Conservation (phyloP, 2,329 filamentous ascomycete genomes). For the Ophiostoma piceae region DNA sequence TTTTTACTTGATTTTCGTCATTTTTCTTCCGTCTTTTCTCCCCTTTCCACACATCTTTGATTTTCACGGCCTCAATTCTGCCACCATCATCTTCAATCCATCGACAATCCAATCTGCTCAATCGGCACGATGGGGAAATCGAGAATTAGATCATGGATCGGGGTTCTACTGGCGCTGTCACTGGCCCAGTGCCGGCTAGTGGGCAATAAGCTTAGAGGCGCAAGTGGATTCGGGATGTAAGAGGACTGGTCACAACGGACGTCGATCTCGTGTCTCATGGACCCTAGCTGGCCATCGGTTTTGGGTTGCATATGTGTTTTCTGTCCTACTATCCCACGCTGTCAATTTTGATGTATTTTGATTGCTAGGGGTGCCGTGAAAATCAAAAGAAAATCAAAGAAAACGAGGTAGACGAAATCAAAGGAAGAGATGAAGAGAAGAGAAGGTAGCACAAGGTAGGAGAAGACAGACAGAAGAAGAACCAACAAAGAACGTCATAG, state of each 20-base stretch:
- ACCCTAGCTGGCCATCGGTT: background rate
- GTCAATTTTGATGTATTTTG: background rate
- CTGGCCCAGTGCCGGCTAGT: background rate
- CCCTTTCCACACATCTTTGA: background rate
- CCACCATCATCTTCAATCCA: background rate
- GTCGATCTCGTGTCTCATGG: conserved; percentile 8
- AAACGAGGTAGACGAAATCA: background rate
- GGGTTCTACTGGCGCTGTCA: background rate
- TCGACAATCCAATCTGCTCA: background rate
- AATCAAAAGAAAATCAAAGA: background rate
- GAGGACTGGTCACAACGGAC: conserved; percentile 2
- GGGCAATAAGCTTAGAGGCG: background rate
- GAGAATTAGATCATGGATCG: background rate
- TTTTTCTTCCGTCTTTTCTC: background rate
- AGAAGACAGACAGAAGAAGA: no score
- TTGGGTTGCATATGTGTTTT: background rate
- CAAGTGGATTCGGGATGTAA: background rate
- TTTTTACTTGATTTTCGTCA: background rate
- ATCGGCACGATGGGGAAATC: conserved; percentile 8
- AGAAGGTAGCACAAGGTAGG: no score
- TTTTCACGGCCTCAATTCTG: background rate
- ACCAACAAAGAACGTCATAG: background rate
- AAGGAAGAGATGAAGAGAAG: background rate
- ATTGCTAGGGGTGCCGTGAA: background rate
- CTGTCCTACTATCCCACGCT: background rate